Percentiles rank a stretch among this genome's conserved stretches.
phyloP scores from a whole-genome alignment of 192 early-diverging fungal species.

The Umbelopsis ramanniana region DNA sequence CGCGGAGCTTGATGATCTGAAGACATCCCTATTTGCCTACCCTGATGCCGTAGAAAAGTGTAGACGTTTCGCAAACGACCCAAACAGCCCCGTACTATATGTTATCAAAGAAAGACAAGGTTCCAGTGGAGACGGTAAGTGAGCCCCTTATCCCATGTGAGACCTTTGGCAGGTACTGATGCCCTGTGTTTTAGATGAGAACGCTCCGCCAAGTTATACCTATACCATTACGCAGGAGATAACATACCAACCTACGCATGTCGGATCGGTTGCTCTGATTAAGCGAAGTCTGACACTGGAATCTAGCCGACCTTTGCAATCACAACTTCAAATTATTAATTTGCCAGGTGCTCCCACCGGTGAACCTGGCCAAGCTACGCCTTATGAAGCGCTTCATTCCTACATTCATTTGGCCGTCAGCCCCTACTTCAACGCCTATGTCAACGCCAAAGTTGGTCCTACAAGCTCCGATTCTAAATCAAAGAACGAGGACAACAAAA shows the following conservation, averaged over 20 bases:
- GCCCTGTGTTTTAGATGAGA: slow-evolving; percentile 33
- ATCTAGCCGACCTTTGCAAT: slow-evolving; percentile 66
- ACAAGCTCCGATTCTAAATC: slow-evolving; percentile 49
- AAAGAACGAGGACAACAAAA: slow-evolving; percentile 74
- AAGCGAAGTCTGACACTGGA: slow-evolving; percentile 78
- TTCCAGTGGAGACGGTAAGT: slow-evolving; percentile 46
- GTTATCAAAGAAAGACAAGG: slow-evolving; percentile 77
- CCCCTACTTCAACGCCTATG: slow-evolving; percentile 96
- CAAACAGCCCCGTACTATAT: slow-evolving; percentile 71
- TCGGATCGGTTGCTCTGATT: slow-evolving; percentile 78
- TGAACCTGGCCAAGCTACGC: slow-evolving; percentile 55
- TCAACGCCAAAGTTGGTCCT: slow-evolving; percentile 66
- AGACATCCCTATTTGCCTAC: slow-evolving; percentile 60
- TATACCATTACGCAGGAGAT: slow-evolving; percentile 77
- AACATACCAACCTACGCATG: slow-evolving; percentile 72
- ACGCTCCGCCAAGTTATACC: slow-evolving; percentile 43
- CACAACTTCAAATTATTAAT: slow-evolving; percentile 90
- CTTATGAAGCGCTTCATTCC: slow-evolving; percentile 90
- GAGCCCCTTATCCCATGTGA: background rate
- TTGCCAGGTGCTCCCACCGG: slow-evolving; percentile 74
- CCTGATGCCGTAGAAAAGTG: slow-evolving; percentile 77
- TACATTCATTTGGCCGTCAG: slow-evolving; percentile 93
- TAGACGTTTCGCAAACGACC: slow-evolving; percentile 77
- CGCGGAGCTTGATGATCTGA: slow-evolving; percentile 63
- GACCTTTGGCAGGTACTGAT: background rate